Evolutionary conservation across 2,329 filamentous ascomycete genomes (phyloP), one percentile per base, ranked within the genome.

Genomic region (Hirsutella rhossiliensis): DNA sequence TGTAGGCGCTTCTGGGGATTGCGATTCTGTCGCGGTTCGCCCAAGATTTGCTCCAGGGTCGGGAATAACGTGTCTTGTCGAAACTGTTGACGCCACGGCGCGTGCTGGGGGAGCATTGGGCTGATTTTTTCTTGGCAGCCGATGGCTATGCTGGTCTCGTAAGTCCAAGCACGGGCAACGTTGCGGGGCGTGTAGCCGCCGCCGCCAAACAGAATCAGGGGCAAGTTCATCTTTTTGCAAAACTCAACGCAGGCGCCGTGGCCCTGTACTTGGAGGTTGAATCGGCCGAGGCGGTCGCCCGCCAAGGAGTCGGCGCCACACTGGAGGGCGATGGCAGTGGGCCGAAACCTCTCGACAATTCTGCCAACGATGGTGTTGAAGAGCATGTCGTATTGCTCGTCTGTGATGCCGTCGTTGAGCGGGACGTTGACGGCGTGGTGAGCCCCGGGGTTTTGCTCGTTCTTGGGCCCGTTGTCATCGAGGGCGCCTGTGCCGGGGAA

Each of bases 171-270:
- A 43, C 92, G 84, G 37, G 92, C 92, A 7, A 98, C 92, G 57
- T 98, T 98, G 51, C 90, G 80, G 5, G 92, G 89, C 13, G 92
- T 98, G 65, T 98, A 98, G 27, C 92, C 92, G 45, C 92, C 92
- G 34, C 92, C 92, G 38, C 92, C 92, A 46, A 97, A 86, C 44
- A 98, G 78, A 41, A 98, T 80, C 48, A 97, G 74, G 3, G 92
- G 92, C 2, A 94, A 69, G 7, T 76, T 73, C 50, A 88, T 78
- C 40, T 72, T 77, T 63, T 97, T 97, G 63, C 89, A 87, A 56
- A 84, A 96, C 41, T 82, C 79, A 46, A 96, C 87, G 61, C 92
- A 98, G 50, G 83, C 82, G 43, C 88, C 90, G 64, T 98, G 92
- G 13, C 89, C 90, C 60, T 87, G 82, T 47, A 98, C 92, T 61